Conservation (phyloP, 768 basidiomycete genomes). For the Rhodosporidiobolus sp. region DNA sequence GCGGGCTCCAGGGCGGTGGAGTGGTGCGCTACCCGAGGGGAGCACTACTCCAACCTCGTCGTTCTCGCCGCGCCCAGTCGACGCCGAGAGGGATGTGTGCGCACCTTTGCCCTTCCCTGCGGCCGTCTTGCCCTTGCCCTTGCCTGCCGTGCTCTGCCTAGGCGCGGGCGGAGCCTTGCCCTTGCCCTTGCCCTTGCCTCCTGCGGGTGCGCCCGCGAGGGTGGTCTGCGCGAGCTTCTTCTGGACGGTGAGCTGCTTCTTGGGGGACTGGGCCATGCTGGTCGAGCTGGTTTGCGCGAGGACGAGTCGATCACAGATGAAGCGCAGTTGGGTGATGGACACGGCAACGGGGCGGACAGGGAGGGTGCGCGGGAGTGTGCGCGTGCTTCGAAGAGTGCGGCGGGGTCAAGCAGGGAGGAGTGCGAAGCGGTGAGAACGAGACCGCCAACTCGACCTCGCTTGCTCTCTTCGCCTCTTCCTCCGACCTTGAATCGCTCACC, state of each 20-base stretch:
- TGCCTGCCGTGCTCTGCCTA: neutral
- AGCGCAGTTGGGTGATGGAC: neutral
- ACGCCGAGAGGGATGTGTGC: neutral
- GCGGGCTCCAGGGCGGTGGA: too few relatives aligned
- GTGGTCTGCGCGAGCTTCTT: neutral
- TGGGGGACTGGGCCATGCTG: neutral
- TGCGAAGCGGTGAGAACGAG: too few relatives aligned
- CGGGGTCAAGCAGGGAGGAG: too few relatives aligned
- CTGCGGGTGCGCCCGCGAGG: neutral
- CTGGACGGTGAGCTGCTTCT: neutral
- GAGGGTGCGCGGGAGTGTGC: too few relatives aligned
- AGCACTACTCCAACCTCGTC: neutral
- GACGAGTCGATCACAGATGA: constrained; percentile 8
- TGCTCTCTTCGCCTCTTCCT: too few relatives aligned
- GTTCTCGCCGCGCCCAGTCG: neutral
- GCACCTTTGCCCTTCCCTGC: neutral
- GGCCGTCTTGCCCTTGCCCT: too few relatives aligned
- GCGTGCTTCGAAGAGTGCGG: too few relatives aligned
- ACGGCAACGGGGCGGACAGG: too few relatives aligned
- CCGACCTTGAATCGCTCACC: neutral
- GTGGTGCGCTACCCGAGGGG: neutral
- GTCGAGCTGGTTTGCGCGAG: neutral
- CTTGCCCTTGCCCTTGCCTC: too few relatives aligned
- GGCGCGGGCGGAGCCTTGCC: neutral
- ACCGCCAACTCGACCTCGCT: too few relatives aligned